A percentile compares a stretch with the other conserved stretches of the same genome.
Conservation (phyloP, 2,329 filamentous ascomycete species). For the Neurospora sp. region DNA sequence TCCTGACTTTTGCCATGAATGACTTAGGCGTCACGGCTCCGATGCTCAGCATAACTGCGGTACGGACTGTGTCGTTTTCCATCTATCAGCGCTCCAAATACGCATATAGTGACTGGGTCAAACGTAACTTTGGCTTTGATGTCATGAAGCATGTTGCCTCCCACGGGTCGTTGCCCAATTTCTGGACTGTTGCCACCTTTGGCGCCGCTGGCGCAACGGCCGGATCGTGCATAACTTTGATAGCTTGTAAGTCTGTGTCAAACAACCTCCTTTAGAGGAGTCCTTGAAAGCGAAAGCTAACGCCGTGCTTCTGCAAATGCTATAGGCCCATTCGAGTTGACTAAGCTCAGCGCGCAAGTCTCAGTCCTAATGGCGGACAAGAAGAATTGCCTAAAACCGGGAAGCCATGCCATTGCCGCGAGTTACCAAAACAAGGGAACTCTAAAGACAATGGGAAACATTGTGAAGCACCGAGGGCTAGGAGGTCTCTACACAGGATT, state of each 20-base stretch:
- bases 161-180: conserved; percentile 58
- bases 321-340: conserved; percentile 71
- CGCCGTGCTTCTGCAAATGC: not conserved
- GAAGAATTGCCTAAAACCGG: conserved; percentile 32
- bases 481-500: conserved; percentile 73
- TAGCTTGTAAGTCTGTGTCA: conserved; percentile 53
- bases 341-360: conserved; percentile 80
- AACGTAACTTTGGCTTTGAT: conserved; percentile 55
- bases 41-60: conserved; percentile 44
- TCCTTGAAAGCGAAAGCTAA: not conserved
- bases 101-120: conserved; percentile 60
- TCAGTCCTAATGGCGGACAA: conserved; percentile 64
- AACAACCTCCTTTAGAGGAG: not conserved
- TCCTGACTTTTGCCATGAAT: conserved; percentile 16
- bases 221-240: conserved; percentile 67
- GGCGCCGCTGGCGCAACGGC: conserved; percentile 69
- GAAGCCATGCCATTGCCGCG: conserved; percentile 49
- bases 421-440: conserved; percentile 74
- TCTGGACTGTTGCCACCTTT: conserved; percentile 67
- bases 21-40: conserved; percentile 62
- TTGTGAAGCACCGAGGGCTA: conserved; percentile 64
- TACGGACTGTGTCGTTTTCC: conserved; percentile 30
- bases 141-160: conserved; percentile 64
- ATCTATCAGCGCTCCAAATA: conserved; percentile 68
- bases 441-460: conserved; percentile 63